A percentile compares a stretch with the other conserved stretches of the same genome.
phyloP scores from a whole-genome alignment of 1,284 basidiomycete species.

The Ustilago shanxiensis region DNA sequence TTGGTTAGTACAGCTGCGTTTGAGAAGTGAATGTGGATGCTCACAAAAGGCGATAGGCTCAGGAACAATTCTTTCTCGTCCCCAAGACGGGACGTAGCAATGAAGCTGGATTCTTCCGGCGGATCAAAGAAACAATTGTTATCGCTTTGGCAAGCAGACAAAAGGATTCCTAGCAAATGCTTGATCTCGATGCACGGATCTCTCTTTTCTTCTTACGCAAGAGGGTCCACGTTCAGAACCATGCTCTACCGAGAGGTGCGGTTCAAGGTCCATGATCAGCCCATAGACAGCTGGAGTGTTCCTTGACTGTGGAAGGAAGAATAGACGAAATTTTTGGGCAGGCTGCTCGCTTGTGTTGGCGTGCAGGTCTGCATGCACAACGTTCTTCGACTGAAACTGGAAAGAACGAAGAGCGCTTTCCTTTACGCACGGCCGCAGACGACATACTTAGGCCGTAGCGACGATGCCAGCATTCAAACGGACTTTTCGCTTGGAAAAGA shows the following conservation, averaged over 20 bases:
- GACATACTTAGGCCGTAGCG: too few relatives aligned
- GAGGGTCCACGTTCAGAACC: background rate
- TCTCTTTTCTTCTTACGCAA: background rate
- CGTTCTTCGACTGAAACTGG: slow-evolving; percentile 3
- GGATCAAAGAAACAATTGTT: background rate
- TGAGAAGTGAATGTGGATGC: too few relatives aligned
- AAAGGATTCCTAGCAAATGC: too few relatives aligned
- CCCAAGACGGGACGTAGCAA: background rate
- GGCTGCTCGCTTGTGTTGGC: slow-evolving; percentile 6
- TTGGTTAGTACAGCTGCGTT: too few relatives aligned
- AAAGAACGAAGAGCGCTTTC: slow-evolving; percentile 6
- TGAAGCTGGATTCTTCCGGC: background rate
- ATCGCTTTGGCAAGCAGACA: background rate
- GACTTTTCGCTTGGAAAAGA: background rate
- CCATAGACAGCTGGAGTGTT: background rate
- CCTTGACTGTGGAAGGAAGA: background rate
- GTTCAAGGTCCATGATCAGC: background rate
- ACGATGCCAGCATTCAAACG: background rate
- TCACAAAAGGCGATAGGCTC: too few relatives aligned
- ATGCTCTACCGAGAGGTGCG: background rate
- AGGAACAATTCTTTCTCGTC: too few relatives aligned
- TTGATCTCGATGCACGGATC: too few relatives aligned
- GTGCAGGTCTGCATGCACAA: slow-evolving; percentile 9
- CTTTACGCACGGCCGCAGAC: slow-evolving; percentile 6
- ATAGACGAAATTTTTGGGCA: background rate